Conservation (phyloP, 768 basidiomycete genomes). For the Clitopilus passeckerianus region DNA sequence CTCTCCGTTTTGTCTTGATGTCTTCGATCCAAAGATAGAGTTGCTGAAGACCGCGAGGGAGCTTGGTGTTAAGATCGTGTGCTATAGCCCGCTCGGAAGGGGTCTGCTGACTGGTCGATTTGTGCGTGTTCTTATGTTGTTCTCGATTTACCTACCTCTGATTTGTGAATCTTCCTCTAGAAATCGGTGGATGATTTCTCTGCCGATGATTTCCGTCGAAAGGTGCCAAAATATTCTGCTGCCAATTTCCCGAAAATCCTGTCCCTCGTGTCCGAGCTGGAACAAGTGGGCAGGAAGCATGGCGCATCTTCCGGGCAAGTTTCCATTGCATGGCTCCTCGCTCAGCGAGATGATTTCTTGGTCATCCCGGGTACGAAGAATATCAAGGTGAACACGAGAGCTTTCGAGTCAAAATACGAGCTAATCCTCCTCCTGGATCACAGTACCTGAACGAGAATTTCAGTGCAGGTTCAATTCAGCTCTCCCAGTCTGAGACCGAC, state of each 20-base stretch:
- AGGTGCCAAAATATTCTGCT: constrained; percentile 24
- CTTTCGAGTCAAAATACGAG: background rate
- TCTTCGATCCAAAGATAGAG: constrained; percentile 31
- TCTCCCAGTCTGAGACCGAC: constrained; percentile 22
- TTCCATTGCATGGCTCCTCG: constrained; percentile 39
- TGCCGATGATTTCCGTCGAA: constrained; percentile 27
- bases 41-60: constrained; percentile 36
- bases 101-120: constrained; percentile 41
- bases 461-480: constrained; percentile 17
- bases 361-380: constrained; percentile 40
- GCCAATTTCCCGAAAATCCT: constrained; percentile 23
- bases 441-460: constrained; percentile 38
- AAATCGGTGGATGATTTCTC: constrained; percentile 35
- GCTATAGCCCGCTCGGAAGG: constrained; percentile 46
- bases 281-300: constrained; percentile 25
- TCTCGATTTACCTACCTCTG: constrained; percentile 5
- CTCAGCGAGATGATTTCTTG: constrained; percentile 36
- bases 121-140: constrained; percentile 13
- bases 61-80: constrained; percentile 38
- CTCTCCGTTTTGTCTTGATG: constrained; percentile 36
- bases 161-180: constrained; percentile 11
- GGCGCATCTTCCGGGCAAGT: constrained; percentile 35
- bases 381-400: constrained; percentile 19
- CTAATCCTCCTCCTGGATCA: background rate
- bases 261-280: constrained; percentile 25